Percentiles rank a stretch among this genome's conserved stretches.
These are phyloP conservation scores for Fusarium gaditjirri DNA, from an alignment of 2,329 filamentous ascomycete species.

Conservation along the genomic window DNA sequence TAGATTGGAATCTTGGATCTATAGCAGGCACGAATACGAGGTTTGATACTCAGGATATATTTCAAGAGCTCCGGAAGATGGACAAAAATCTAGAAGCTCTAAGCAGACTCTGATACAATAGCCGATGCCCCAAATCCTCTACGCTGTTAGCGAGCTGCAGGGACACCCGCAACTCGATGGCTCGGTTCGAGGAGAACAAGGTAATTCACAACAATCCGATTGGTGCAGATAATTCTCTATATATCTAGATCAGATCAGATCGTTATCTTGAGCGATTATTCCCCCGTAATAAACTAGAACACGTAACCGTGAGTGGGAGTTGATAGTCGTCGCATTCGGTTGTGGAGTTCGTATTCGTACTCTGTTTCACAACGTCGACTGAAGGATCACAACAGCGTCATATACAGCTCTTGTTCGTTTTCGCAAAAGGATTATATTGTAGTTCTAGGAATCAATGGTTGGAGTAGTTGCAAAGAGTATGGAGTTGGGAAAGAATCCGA, in stretches of 20 bases:
- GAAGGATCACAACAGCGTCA: background rate
- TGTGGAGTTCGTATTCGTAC: conserved; percentile 29
- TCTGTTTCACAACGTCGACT: background rate
- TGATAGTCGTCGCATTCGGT: conserved; percentile 26
- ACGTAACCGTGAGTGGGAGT: background rate
- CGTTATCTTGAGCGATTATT: background rate
- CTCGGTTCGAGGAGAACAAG: background rate
- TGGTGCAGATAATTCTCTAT: background rate
- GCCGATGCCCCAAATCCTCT: background rate
- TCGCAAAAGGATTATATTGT: conserved; percentile 13
- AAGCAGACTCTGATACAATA: background rate
- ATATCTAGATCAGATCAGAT: conserved; percentile 23
- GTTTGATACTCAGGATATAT: background rate
- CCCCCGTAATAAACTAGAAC: background rate
- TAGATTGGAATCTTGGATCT: background rate
- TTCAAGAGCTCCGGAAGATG: background rate
- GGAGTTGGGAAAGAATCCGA: background rate
- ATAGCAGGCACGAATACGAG: background rate
- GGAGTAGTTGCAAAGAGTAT: background rate
- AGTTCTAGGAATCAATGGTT: background rate
- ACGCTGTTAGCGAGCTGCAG: background rate
- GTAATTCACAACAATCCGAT: background rate
- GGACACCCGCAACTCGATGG: background rate
- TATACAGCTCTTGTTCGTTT: conserved; percentile 32
- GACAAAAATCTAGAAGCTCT: background rate